Evolutionary conservation across 2,329 filamentous ascomycete genomes (phyloP), one percentile per base, ranked within the genome.

Genomic region (Ophiostoma australiae): DNA sequence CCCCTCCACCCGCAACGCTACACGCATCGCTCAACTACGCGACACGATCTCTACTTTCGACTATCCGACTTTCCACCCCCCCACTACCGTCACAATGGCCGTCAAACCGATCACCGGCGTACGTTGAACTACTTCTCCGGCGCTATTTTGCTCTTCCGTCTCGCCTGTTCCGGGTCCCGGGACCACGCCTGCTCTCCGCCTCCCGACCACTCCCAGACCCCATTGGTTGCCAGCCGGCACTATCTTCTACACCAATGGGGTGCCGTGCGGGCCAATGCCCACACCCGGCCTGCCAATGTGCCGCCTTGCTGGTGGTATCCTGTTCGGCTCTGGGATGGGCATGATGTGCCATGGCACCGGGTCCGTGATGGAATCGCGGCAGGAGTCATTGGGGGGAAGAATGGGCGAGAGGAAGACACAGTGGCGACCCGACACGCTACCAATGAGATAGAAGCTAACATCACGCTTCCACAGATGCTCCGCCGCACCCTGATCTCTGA

Each of bases 71-170:
- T 39, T 39, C 20, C 20, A 8, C 35, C 27, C 27, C 69, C 20
- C 35, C 71, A 39, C 39, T 63, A 44, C 48, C 35, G 71, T 80
- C 79, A 82, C 75, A 80, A 87, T 87, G 84, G 84, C 85, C 76
- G 77, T 87, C 79, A 81, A 82, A 77, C 86, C 85, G 73, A 86
- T 88, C 75, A 86, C 84, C 75, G 86, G 86, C 78, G 86, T 88
- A 87, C 74, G 86, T 86, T 72, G 70, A 52, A 65, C 20, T 58
- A 55, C 39, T 55, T 35, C 17, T 13, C 33, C 52, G 44, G 55
- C 44, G 33, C 13, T 35, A 48, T 41, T n/a, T 17, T 33, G 27
- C 70, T 67, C 39, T 31, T 67, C 20, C 39, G 37, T 67, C 23
- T 41, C 23, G n/a, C 66, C 37, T 67, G n/a, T 67, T 6, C 15